Evolutionary conservation across 805 yeast genomes (phyloP).

Genomic region (Saccharomyces cerevisiae): DNA sequence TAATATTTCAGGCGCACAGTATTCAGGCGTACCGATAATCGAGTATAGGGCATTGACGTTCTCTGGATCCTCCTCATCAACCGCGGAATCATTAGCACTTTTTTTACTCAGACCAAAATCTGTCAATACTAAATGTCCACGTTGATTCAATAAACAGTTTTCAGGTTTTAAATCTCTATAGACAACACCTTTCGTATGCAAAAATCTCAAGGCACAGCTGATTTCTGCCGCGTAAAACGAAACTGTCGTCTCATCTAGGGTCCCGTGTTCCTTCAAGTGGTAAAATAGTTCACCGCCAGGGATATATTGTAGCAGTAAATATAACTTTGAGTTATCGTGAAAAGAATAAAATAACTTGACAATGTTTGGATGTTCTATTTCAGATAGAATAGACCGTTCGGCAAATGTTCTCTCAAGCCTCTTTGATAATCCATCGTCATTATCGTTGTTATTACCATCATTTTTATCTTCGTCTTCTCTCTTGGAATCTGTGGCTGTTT

Average conservation of each 20-base stretch:
- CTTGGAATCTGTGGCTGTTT: slow-evolving; percentile 10
- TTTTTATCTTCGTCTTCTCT: slow-evolving; percentile 19
- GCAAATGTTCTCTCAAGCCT: slow-evolving; percentile 71
- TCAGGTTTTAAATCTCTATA: slow-evolving; percentile 87
- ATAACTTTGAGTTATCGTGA: slow-evolving; percentile 71
- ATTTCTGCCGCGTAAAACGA: slow-evolving; percentile 77
- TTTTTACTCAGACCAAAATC: slow-evolving; percentile 73
- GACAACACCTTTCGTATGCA: slow-evolving; percentile 73
- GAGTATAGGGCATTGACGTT: slow-evolving; percentile 32
- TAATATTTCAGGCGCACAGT: slow-evolving; percentile 80
- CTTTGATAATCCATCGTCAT: slow-evolving; percentile 26
- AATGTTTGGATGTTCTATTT: slow-evolving; percentile 69
- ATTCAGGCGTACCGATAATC: slow-evolving; percentile 38
- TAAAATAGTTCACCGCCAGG: slow-evolving; percentile 79
- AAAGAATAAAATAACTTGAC: slow-evolving; percentile 76
- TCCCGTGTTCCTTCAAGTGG: slow-evolving; percentile 34
- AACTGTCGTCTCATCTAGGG: slow-evolving; percentile 54
- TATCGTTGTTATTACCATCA: slow-evolving; percentile 2
- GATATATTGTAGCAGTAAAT: slow-evolving; percentile 67
- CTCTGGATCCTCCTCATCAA: slow-evolving; percentile 15
- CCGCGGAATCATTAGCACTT: slow-evolving; percentile 10
- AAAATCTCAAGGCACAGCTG: slow-evolving; percentile 64
- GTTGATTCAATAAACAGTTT: slow-evolving; percentile 63
- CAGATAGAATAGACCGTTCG: slow-evolving; percentile 65
- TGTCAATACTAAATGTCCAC: slow-evolving; percentile 72